Base-by-base conservation (phyloP, 495 filamentous ascomycete species). In the Filosporella fistucella region DNA sequence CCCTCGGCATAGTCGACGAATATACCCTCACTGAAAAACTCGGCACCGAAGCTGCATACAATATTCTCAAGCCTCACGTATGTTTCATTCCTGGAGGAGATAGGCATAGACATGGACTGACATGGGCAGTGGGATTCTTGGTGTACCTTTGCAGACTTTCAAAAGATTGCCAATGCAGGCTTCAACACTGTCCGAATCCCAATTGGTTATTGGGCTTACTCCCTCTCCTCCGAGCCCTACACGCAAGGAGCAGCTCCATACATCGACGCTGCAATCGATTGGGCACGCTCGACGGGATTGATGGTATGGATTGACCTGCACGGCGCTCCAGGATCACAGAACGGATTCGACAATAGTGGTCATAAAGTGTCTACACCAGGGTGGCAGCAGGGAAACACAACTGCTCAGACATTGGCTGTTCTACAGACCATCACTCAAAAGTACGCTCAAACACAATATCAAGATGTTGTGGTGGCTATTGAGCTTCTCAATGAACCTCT, bases 331-430 rank as follows among this genome's bases (percentile, higher is more conserved):
- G 84, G 83, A n/a, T 84, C 79, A n/a, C 87, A 91, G 58, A 91
- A 91, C 55, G 87, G 87, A 14, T 89, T 88, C 61, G 88, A 89
- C 61, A 88, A 90, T 62, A 81, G 74, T 42, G 86, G 86, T 10
- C 71, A 72, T 44, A 77, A 76, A 52, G n/a, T 49, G 7, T 80
- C 80, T 18, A 51, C 65, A 6, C 72, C 88, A 35, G 58, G 72
- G 14, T 89, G 85, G 86, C 72, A 76, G 42, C 64, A 73, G 44
- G 79, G 74, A 7, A 56, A 78, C 52, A 82, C 75, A 3, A 73
- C 83, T 14, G 42, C 64, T 2, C 66, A 77, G 38, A 87, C 84
- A 0, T 53, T 86, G 21, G 59, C 65, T 22, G 81, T 83, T n/a
- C 64, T 89, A 14, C 36, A 73, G 12, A 68, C 52, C 9, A 69